A percentile compares a stretch with the other conserved stretches of the same genome.
Conservation (phyloP, 2,329 filamentous ascomycete genomes). For the Pestalotiopsis sp. region DNA sequence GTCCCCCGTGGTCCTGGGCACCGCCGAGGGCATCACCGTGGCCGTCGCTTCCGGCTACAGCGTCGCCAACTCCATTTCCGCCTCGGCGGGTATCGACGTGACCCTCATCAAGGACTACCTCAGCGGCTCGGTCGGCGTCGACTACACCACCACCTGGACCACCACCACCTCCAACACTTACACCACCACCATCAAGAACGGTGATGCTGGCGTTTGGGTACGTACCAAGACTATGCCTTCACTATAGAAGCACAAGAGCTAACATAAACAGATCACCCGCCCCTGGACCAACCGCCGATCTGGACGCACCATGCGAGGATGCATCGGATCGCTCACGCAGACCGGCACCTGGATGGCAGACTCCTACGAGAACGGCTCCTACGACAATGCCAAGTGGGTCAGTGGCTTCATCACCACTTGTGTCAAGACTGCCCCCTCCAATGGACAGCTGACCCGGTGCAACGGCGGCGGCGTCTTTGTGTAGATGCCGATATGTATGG, state of each 20-base stretch:
- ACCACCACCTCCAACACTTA: not conserved
- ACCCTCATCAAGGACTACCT: conserved; percentile 8
- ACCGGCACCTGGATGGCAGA: conserved; percentile 6
- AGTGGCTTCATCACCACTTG: conserved; percentile 5
- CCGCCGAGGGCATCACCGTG: not conserved
- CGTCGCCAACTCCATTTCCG: not conserved
- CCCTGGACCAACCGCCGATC: conserved; percentile 4
- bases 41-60: conserved; percentile 1
- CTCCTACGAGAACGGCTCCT: conserved; percentile 1
- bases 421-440: not conserved
- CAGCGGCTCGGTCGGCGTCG: not conserved
- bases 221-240: not conserved
- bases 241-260: not conserved
- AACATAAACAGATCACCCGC: not conserved
- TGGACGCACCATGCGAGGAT: conserved; percentile 2
- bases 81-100: not conserved
- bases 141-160: conserved; percentile 6
- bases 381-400: conserved; percentile 7
- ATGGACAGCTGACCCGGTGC: not conserved
- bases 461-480: not conserved
- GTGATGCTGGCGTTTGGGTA: not conserved
- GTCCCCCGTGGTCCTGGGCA: conserved; percentile 5
- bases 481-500: not conserved
- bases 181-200: conserved; percentile 7
- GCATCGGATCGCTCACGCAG: not conserved